Conservation (phyloP, 75 land plant species). For the Picea glauca region DNA sequence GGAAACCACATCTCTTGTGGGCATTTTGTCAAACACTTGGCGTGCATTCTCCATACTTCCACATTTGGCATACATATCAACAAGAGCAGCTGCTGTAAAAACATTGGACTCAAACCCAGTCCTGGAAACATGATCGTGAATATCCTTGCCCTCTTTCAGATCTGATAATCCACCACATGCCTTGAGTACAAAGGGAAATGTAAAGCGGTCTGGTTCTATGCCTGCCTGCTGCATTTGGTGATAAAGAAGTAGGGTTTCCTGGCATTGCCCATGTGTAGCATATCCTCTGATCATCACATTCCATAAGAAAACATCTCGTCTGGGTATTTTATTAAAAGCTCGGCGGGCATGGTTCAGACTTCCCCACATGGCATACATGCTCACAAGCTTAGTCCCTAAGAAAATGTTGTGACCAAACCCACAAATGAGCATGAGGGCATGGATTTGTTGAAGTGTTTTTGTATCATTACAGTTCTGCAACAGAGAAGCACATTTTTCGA, state of each 20-base stretch:
- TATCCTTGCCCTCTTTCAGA: background rate
- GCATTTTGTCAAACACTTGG: background rate
- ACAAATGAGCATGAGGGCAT: background rate
- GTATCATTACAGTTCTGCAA: background rate
- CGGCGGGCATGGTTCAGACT: slow-evolving; percentile 11
- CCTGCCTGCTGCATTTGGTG: slow-evolving; percentile 21
- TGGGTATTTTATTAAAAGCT: slow-evolving; percentile 40
- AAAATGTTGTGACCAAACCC: slow-evolving; percentile 23
- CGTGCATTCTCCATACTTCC: background rate
- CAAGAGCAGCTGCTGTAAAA: background rate
- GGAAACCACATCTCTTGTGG: background rate
- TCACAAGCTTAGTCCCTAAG: slow-evolving; percentile 14
- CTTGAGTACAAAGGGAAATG: slow-evolving; percentile 27
- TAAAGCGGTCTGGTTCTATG: slow-evolving; percentile 30
- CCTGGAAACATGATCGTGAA: slow-evolving; percentile 6
- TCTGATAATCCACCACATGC: slow-evolving; percentile 19
- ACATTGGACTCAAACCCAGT: background rate
- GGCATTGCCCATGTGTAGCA: slow-evolving; percentile 13
- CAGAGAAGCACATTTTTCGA: background rate
- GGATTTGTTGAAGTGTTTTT: background rate
- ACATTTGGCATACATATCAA: slow-evolving; percentile 6
- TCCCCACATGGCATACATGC: slow-evolving; percentile 44
- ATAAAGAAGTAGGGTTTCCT: slow-evolving; percentile 28
- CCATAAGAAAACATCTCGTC: slow-evolving; percentile 51
- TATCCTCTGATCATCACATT: slow-evolving; percentile 39